Evolutionary conservation across 1,139 yeast species (phyloP), one percentile per base, ranked within the genome.

Genomic region (Nakaseomyces delphensis): DNA sequence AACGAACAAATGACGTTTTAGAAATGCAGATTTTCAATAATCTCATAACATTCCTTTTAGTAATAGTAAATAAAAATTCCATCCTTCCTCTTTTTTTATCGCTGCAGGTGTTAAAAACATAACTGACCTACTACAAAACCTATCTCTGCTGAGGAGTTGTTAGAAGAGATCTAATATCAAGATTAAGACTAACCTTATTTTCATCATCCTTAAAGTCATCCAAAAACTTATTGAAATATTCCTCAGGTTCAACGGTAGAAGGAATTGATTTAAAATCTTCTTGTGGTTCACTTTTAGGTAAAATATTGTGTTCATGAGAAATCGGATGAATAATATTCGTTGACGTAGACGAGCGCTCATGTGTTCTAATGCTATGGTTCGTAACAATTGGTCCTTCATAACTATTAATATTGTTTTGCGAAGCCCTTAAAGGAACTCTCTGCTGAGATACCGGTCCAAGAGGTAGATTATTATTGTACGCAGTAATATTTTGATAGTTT

Each of bases 181-280:
- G 15, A 33, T 21, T 33, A 13, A 27, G 27, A n/a, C 37, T 21
- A 6, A 10, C 27, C 25, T 19, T 29, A 19, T 19, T 16, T 6
- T 41, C 23, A 25, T 19, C 23, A 5, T 43, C 38, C 25, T 39
- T 51, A 32, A 48, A 44, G 15, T 47, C 50, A 25, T 46, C 46
- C 14, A 49, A 41, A 21, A 49, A 43, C 32, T 44, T 48, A 29
- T 48, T 46, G 13, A 49, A 40, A 7, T 43, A 40, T 25, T 44
- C 44, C 29, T 47, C 47, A 8, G 50, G 46, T 27, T 49, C 48
- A n/a, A 45, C 36, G 14, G 42, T 36, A 13, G 37, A 31, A 35
- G 42, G 35, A 37, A 27, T 18, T 5, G 38, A 33, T 13, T 39
- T 29, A 4, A 29, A 19, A 16, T 24, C 20, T 15, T 33, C 37